Evolutionary conservation across 805 yeast species (phyloP).

Genomic region (Yamadazyma endophytica): DNA sequence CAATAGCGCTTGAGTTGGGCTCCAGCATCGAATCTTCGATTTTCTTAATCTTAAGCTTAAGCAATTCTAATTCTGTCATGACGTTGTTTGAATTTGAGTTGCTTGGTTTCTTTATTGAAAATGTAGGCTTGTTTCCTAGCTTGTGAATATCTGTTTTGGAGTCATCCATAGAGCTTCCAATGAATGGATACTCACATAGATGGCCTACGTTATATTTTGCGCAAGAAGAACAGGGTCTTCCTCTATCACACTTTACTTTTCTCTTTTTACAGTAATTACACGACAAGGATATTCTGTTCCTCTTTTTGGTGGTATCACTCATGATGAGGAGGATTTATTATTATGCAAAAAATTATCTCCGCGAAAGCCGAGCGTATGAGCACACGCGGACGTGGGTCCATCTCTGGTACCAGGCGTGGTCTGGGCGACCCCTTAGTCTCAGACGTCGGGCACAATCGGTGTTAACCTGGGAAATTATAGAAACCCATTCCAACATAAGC

Average conservation of each 20-base stretch:
- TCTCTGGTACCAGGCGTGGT: too few relatives aligned
- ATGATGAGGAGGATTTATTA: too few relatives aligned
- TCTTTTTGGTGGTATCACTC: slow-evolving; percentile 10
- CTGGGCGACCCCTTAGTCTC: too few relatives aligned
- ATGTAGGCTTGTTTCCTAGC: not conserved
- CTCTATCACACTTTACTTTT: slow-evolving; percentile 42
- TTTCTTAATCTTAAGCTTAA: slow-evolving; percentile 38
- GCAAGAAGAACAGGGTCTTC: slow-evolving; percentile 39
- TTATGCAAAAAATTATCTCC: slow-evolving; percentile 1
- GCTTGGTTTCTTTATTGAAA: not conserved
- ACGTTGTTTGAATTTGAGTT: too few relatives aligned
- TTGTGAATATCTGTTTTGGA: not conserved
- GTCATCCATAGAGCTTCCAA: not conserved
- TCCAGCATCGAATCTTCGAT: slow-evolving; percentile 31
- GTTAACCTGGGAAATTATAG: too few relatives aligned
- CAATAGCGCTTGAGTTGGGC: not conserved
- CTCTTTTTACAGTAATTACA: slow-evolving; percentile 39
- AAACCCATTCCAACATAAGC: too few relatives aligned
- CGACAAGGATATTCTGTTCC: slow-evolving; percentile 39
- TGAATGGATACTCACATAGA: slow-evolving; percentile 35
- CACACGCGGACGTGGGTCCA: too few relatives aligned
- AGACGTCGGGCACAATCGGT: too few relatives aligned
- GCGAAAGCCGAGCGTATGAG: slow-evolving; percentile 2
- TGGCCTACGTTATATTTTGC: slow-evolving; percentile 36
- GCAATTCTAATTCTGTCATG: slow-evolving; percentile 24